Evolutionary conservation across 306 rosid species (phyloP).

Genomic region (Pterocarpus macrocarpus): DNA sequence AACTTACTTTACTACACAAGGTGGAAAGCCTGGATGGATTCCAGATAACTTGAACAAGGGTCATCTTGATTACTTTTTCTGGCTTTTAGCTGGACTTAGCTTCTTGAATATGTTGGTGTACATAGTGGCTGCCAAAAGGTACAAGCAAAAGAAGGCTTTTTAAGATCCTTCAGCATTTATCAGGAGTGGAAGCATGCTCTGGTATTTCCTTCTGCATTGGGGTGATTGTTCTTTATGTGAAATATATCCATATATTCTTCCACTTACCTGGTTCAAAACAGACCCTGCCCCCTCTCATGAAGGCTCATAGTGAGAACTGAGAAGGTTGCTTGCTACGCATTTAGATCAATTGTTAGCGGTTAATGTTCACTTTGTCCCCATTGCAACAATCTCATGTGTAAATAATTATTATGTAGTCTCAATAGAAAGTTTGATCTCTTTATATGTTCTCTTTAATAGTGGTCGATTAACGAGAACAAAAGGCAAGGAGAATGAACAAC

Average conservation of each 20-base stretch:
- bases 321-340: neutral
- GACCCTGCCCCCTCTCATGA: neutral
- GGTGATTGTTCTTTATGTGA: slow-evolving; percentile 20
- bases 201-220: slow-evolving; percentile 16
- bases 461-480: slow-evolving; percentile 5
- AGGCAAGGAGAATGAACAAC: neutral
- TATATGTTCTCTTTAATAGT: neutral
- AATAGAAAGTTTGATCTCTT: neutral
- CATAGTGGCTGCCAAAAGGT: slow-evolving; percentile 60
- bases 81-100: slow-evolving; percentile 85
- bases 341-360: neutral
- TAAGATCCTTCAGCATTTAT: slow-evolving; percentile 39
- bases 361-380: neutral
- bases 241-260: neutral
- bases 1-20: slow-evolving; percentile 73
- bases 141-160: slow-evolving; percentile 72
- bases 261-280: neutral
- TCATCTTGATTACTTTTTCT: slow-evolving; percentile 87
- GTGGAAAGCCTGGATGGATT: slow-evolving; percentile 80
- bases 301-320: neutral
- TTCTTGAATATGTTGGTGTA: slow-evolving; percentile 66
- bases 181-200: slow-evolving; percentile 20
- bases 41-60: slow-evolving; percentile 83
- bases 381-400: neutral
- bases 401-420: neutral